A percentile compares a stretch with the other conserved stretches of the same genome.
Conservation (phyloP, 805 yeast genomes). For the Yamadazyma akitaensis region DNA sequence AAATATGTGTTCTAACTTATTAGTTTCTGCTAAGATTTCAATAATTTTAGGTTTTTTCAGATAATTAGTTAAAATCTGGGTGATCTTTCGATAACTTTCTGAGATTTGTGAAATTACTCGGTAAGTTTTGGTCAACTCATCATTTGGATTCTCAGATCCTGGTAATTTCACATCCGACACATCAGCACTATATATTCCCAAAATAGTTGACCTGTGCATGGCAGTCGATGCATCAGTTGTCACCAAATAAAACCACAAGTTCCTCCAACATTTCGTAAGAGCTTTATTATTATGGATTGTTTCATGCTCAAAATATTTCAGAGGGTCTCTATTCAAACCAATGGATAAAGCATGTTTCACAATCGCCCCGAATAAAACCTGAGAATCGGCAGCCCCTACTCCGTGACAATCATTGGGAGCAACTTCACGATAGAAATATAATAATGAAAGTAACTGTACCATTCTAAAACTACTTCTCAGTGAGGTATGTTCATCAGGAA, state of each 20-base stretch:
- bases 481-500: constrained; percentile 28
- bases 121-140: constrained; percentile 4
- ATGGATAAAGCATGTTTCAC: constrained; percentile 38
- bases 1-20: constrained; percentile 33
- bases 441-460: constrained; percentile 33
- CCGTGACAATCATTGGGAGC: constrained; percentile 44
- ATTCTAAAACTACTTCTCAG: constrained; percentile 31
- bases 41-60: constrained; percentile 29
- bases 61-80: constrained; percentile 25
- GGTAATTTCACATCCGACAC: constrained; percentile 35
- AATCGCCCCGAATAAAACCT: constrained; percentile 34
- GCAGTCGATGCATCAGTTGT: constrained; percentile 29
- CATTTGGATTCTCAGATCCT: background rate
- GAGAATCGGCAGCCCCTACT: constrained; percentile 37
- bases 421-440: constrained; percentile 33
- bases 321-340: constrained; percentile 41
- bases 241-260: constrained; percentile 32
- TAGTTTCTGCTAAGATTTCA: constrained; percentile 34
- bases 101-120: constrained; percentile 18
- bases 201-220: constrained; percentile 30
- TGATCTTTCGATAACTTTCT: constrained; percentile 27
- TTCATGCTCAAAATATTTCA: constrained; percentile 26
- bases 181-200: constrained; percentile 25
- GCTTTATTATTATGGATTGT: constrained; percentile 25
- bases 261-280: constrained; percentile 32